These are phyloP conservation scores for Colletotrichum sidae DNA, from an alignment of 2,329 filamentous ascomycete species.

Conservation along the genomic window DNA sequence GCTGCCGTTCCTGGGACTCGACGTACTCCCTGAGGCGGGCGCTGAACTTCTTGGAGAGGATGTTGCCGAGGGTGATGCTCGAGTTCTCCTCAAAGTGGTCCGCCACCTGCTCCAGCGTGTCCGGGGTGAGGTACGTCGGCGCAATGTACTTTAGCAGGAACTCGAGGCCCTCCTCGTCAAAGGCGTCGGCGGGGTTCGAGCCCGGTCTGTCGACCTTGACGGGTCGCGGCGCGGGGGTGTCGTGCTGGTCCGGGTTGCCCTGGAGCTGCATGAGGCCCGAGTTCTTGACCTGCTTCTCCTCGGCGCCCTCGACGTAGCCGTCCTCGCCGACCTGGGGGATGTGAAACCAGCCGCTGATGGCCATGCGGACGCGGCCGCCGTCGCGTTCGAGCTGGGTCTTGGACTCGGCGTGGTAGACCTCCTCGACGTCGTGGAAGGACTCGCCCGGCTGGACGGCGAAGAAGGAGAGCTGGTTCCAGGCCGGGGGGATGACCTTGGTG, in stretches of 20 bases:
- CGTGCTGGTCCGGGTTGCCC: slow-evolving; percentile 90
- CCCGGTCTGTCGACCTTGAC: slow-evolving; percentile 56
- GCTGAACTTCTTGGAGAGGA: slow-evolving; percentile 84
- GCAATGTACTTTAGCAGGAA: slow-evolving; percentile 92
- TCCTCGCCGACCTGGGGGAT: slow-evolving; percentile 96
- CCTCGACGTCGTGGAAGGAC: slow-evolving; percentile 98
- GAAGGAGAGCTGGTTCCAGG: slow-evolving; percentile 98
- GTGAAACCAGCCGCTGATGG: slow-evolving; percentile 98
- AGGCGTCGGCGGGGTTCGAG: slow-evolving; percentile 60
- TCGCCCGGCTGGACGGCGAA: slow-evolving; percentile 98
- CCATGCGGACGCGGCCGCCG: slow-evolving; percentile 89
- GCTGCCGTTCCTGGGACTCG: slow-evolving; percentile 68
- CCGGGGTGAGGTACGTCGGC: slow-evolving; percentile 90
- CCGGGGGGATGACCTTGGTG: slow-evolving; percentile 86
- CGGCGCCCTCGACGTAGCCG: slow-evolving; percentile 87
- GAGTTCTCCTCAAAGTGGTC: slow-evolving; percentile 86
- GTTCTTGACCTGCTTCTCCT: slow-evolving; percentile 88
- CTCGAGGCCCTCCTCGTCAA: slow-evolving; percentile 85
- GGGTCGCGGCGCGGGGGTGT: slow-evolving; percentile 76
- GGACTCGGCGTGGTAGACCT: slow-evolving; percentile 82
- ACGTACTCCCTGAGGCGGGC: slow-evolving; percentile 78
- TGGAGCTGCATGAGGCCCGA: slow-evolving; percentile 94
- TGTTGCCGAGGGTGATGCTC: slow-evolving; percentile 82
- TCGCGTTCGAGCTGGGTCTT: slow-evolving; percentile 73
- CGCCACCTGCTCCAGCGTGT: slow-evolving; percentile 85